Conservation (phyloP, 2,329 filamentous ascomycete genomes). For the Falciphora oryzae region DNA sequence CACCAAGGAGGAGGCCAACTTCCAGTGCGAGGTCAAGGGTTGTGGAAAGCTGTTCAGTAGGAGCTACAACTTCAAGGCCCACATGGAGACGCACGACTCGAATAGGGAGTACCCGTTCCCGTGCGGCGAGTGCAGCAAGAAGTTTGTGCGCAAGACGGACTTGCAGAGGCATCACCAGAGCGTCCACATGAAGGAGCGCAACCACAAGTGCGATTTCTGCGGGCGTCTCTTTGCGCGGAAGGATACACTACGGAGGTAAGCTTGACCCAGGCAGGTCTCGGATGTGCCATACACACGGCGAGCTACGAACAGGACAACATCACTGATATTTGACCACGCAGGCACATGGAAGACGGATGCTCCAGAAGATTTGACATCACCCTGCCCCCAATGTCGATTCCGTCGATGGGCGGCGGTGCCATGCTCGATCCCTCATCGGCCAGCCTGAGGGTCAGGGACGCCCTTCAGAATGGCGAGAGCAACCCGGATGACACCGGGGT, state of each 20-base stretch:
- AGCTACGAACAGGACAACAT: too few species aligned
- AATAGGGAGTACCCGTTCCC: slow-evolving; percentile 64
- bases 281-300: not conserved
- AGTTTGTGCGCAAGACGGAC: slow-evolving; percentile 80
- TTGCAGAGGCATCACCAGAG: slow-evolving; percentile 56
- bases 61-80: slow-evolving; percentile 81
- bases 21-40: slow-evolving; percentile 59
- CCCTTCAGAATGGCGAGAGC: slow-evolving; percentile 13
- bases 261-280: not conserved
- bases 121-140: slow-evolving; percentile 65
- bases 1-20: slow-evolving; percentile 64
- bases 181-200: slow-evolving; percentile 69
- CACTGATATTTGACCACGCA: slow-evolving; percentile 25
- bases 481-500: not conserved
- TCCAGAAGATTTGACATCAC: slow-evolving; percentile 56
- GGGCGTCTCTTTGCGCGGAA: slow-evolving; percentile 68
- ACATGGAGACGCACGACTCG: slow-evolving; percentile 78
- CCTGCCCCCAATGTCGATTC: slow-evolving; percentile 25
- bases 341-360: slow-evolving; percentile 73
- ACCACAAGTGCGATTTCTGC: slow-evolving; percentile 66
- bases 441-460: slow-evolving; percentile 18
- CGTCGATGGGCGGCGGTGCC: slow-evolving; percentile 20
- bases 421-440: slow-evolving; percentile 18
- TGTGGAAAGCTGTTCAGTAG: slow-evolving; percentile 78
- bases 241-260: slow-evolving; percentile 74